Percentiles rank a stretch among this genome's conserved stretches.
Evolutionary conservation across 2,329 filamentous ascomycete species (phyloP).

Genomic region (Botryosphaeria dothidea): DNA sequence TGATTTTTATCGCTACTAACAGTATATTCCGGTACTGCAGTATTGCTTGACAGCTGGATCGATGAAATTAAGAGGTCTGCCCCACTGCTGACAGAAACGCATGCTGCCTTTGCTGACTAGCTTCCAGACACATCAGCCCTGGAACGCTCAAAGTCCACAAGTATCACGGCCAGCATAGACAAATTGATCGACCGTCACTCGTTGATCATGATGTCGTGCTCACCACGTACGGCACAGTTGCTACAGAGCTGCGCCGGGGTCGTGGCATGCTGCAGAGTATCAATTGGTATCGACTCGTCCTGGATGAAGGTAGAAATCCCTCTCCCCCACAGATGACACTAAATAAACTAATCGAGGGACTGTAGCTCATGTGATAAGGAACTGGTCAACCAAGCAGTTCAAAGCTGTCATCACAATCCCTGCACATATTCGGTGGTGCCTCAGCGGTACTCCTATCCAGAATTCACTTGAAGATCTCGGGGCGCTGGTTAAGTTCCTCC

Average conservation of each 20-base stretch:
- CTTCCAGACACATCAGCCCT: background rate
- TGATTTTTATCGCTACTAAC: background rate
- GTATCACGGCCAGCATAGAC: background rate
- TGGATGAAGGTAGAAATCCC: background rate
- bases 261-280: background rate
- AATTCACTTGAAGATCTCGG: conserved; percentile 25
- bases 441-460: conserved; percentile 48
- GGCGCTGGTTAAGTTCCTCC: conserved; percentile 25
- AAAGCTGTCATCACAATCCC: conserved; percentile 41
- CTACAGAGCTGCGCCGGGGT: background rate
- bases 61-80: conserved; percentile 28
- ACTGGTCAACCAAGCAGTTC: conserved; percentile 45
- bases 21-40: conserved; percentile 21
- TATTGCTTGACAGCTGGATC: conserved; percentile 26
- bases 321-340: background rate
- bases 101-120: background rate
- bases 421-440: conserved; percentile 52
- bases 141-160: background rate
- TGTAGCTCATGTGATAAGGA: conserved; percentile 50
- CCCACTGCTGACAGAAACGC: background rate
- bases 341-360: background rate
- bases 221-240: background rate
- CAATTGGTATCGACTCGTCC: background rate
- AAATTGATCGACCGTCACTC: background rate
- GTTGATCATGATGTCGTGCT: background rate